Evolutionary conservation across 2,329 filamentous ascomycete species (phyloP).

Genomic region (Trichoderma sp.): DNA sequence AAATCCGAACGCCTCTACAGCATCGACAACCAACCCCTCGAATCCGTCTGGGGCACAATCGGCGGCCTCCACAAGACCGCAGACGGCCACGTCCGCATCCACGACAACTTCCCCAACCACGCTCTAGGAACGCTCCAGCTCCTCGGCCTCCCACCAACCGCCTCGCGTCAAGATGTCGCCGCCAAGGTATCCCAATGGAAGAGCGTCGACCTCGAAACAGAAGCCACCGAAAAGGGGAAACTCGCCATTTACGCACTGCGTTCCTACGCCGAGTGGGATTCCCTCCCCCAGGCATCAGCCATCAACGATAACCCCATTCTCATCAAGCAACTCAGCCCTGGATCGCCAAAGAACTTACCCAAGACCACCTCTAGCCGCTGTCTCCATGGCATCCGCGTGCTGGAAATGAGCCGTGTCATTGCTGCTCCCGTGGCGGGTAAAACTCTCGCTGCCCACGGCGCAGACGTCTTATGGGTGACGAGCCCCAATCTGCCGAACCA

Average conservation of each 20-base stretch:
- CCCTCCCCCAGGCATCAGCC: constrained; percentile 43
- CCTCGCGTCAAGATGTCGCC: constrained; percentile 39
- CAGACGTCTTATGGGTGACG: constrained; percentile 67
- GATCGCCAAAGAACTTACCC: constrained; percentile 8
- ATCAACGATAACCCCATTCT: constrained; percentile 46
- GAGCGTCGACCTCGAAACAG: constrained; percentile 46
- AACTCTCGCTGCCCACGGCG: constrained; percentile 67
- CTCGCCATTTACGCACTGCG: constrained; percentile 49
- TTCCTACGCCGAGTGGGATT: constrained; percentile 50
- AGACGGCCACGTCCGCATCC: constrained; percentile 53
- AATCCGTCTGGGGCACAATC: constrained; percentile 40
- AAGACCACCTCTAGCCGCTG: constrained; percentile 22
- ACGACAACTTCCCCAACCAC: constrained; percentile 54
- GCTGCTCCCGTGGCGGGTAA: constrained; percentile 66
- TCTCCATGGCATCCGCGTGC: constrained; percentile 61
- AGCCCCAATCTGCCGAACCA: constrained; percentile 61
- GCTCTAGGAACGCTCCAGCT: constrained; percentile 41
- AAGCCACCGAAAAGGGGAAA: constrained; percentile 38
- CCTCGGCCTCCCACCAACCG: constrained; percentile 35
- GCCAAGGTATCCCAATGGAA: constrained; percentile 39
- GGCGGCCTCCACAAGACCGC: constrained; percentile 49
- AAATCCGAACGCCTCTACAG: constrained; percentile 49
- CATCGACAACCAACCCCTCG: constrained; percentile 37
- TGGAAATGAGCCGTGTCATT: constrained; percentile 70
- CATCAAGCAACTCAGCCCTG: constrained; percentile 34